Percentiles rank a stretch among this genome's conserved stretches.
Evolutionary conservation across 192 early-diverging fungal species (phyloP).

Genomic region (Linnemannia schmuckeri): DNA sequence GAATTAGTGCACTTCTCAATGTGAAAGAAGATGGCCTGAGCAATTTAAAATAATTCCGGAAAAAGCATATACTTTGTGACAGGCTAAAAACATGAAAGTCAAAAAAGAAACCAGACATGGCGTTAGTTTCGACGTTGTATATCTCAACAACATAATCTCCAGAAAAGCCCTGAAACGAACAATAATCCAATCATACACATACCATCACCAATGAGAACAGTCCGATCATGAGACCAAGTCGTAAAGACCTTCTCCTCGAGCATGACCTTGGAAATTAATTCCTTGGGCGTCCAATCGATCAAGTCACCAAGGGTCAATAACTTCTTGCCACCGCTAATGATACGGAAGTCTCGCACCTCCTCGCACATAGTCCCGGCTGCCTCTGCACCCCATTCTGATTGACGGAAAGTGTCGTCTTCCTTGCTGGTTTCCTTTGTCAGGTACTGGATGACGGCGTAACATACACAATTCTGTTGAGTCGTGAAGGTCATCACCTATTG

Average conservation of each 20-base stretch:
- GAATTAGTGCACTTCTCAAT: no score
- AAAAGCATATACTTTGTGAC: no score
- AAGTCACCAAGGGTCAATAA: constrained; percentile 4
- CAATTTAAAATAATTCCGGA: no score
- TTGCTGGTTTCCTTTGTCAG: neutral
- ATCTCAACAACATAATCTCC: no score
- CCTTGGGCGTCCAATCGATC: neutral
- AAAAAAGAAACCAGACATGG: no score
- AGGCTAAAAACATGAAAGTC: no score
- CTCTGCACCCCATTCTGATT: constrained; percentile 23
- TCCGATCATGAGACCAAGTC: constrained; percentile 9
- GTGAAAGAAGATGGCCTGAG: no score
- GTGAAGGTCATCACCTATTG: constrained; percentile 19
- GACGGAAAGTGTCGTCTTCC: neutral
- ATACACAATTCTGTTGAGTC: neutral
- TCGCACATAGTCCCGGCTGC: neutral
- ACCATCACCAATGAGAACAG: constrained; percentile 20
- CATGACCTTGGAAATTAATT: neutral
- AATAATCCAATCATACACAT: neutral
- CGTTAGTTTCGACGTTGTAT: no score
- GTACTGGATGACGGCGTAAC: constrained; percentile 15
- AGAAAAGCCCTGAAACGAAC: no score
- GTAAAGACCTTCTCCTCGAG: constrained; percentile 5
- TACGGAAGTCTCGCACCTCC: neutral
- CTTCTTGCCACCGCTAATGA: neutral